Base-by-base conservation (phyloP, 73 alveolate species). In the Paramecium biaurelia region DNA sequence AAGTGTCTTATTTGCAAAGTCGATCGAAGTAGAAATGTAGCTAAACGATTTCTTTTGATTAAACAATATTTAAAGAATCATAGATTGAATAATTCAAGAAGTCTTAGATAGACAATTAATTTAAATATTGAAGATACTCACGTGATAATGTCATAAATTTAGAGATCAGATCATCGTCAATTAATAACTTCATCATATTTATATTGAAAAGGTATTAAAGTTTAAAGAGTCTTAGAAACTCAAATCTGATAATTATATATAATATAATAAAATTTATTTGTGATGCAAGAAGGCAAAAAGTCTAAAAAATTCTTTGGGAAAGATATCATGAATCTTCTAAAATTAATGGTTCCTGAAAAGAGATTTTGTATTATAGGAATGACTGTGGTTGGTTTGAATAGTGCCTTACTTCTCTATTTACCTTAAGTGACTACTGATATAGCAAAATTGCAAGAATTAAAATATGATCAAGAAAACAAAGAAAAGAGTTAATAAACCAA, bases 301-400 rank as follows among this genome's bases (percentile, higher is more conserved):
- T 32, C 84, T 1, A 63, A n/a, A 63, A 7, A 12, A 63, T 63
- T 63, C 21, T 63, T 63, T 63, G 84, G 84, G 12, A 63, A 63
- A 9, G 84, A 63, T 9, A 63, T 63, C 84, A 26, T 32, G 41
- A 63, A 72, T 72, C 58, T 72, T 21, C 32, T 72, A 18, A 86
- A 57, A 67, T 57, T 86, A 32, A 59, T 86, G 70, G 35, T 24
- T 20, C 93, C 93, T 57, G 93, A 86, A 24, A 86, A 86, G 30
- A 63, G 45, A 20, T 53, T 53, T 10, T 57, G 24, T 41, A 12
- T 86, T 1, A 18, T 86, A 63, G 93, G 88, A 21, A 57, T 76
- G n/a, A 18, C 70, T 11, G 58, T 72, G 4, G 82, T 57, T 32
- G 72, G 74, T 12, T 11, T 86, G 34, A 47, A 67, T 21, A 35